Conservation (phyloP, 345 rosid species). For the Melaleuca alternifolia region DNA sequence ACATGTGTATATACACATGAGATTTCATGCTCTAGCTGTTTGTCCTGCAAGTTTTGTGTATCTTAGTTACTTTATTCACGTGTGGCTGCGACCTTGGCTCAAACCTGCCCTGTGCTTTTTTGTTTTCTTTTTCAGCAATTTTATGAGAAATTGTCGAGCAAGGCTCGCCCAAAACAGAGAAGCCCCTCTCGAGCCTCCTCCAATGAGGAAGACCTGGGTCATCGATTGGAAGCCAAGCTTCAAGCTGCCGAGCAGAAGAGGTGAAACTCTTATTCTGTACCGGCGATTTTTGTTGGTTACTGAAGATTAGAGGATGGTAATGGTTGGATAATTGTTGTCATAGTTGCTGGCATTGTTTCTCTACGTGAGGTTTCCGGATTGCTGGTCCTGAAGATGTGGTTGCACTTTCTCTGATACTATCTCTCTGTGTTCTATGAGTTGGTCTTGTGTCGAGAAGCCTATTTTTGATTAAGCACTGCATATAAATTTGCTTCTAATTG, state of each 20-base stretch:
- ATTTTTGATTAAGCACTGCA: background rate
- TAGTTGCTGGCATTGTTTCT: background rate
- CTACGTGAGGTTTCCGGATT: background rate
- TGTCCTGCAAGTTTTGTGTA: background rate
- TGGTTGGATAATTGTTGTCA: background rate
- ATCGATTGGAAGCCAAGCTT: constrained; percentile 95
- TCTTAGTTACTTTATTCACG: background rate
- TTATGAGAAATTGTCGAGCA: constrained; percentile 70
- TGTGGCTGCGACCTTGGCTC: background rate
- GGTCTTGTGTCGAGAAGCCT: background rate
- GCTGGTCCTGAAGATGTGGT: background rate
- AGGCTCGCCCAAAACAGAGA: constrained; percentile 79
- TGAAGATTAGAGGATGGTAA: background rate
- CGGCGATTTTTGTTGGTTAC: background rate
- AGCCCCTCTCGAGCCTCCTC: constrained; percentile 68
- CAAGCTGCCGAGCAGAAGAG: constrained; percentile 93
- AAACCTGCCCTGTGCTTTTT: background rate
- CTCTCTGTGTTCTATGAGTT: background rate
- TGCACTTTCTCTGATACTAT: background rate
- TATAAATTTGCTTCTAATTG: background rate
- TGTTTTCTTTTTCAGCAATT: constrained; percentile 48
- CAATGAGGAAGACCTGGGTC: constrained; percentile 74
- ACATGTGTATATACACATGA: background rate
- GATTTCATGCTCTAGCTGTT: background rate
- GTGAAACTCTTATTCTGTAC: constrained; percentile 17